Evolutionary conservation across 805 yeast genomes (phyloP).

Genomic region (Sporopachydermia quercuum): DNA sequence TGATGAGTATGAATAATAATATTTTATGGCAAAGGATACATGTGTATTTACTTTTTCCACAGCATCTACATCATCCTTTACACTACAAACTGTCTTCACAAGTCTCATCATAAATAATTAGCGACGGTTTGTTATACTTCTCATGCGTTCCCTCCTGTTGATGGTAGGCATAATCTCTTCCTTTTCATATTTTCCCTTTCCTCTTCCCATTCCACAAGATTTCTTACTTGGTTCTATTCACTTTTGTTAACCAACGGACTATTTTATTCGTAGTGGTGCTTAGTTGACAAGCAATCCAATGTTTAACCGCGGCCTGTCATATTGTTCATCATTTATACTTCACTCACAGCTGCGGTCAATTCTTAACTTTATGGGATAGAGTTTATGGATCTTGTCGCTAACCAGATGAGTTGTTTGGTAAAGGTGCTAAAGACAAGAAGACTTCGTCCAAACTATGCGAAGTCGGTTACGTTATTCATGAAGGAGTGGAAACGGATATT

Average conservation of each 20-base stretch:
- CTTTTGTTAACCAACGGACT: conserved; percentile 94
- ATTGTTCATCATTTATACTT: conserved; percentile 93
- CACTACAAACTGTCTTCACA: conserved; percentile 80
- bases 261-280: conserved; percentile 97
- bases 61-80: conserved; percentile 81
- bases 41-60: conserved; percentile 83
- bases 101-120: conserved; percentile 98
- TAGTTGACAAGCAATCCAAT: conserved; percentile 86
- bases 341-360: conserved; percentile 97
- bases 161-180: conserved; percentile 84
- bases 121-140: conserved; percentile 98
- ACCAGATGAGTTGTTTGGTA: conserved; percentile 82
- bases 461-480: conserved; percentile 67
- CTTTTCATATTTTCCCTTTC: conserved; percentile 87
- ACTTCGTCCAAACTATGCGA: conserved; percentile 59
- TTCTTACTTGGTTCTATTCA: conserved; percentile 66
- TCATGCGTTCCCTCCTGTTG: conserved; percentile 97
- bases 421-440: conserved; percentile 35
- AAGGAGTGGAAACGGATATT: conserved; percentile 60
- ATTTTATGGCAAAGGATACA: too few relatives aligned
- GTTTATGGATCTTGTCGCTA: conserved; percentile 84
- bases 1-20: too few relatives aligned
- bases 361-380: conserved; percentile 97
- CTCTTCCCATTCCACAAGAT: conserved; percentile 85
- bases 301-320: conserved; percentile 94